These are phyloP conservation scores for Raffaelea ambrosiae DNA, from an alignment of 2,329 filamentous ascomycete species.

Conservation along the genomic window DNA sequence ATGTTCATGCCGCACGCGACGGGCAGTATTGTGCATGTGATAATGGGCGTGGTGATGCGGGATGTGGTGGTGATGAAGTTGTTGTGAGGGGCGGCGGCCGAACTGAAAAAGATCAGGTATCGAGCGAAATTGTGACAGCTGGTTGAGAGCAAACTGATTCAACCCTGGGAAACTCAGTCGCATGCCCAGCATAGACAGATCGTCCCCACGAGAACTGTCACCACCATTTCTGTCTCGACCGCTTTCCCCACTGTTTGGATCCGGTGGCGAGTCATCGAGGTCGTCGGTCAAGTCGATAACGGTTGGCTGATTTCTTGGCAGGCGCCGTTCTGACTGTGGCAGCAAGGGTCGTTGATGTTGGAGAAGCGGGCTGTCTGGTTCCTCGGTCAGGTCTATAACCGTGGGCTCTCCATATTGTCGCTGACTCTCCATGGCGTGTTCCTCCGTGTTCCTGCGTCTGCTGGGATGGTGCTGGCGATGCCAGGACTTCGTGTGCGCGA, in stretches of 20 bases:
- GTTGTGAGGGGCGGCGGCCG: not conserved
- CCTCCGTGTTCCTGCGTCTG: not conserved
- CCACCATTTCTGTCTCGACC: not conserved
- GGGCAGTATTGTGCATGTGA: not conserved
- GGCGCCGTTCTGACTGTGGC: too few species aligned
- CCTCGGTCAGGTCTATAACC: conserved; percentile 42
- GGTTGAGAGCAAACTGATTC: conserved; percentile 2
- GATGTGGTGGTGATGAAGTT: not conserved
- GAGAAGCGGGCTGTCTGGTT: conserved; percentile 36
- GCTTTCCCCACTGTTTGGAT: too few species aligned
- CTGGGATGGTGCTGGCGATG: too few species aligned
- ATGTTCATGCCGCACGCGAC: too few species aligned
- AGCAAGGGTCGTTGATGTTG: conserved; percentile 20
- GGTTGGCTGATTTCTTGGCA: conserved; percentile 17
- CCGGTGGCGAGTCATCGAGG: too few species aligned
- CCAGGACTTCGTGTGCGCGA: too few species aligned
- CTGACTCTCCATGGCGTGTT: not conserved
- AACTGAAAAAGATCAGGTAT: not conserved
- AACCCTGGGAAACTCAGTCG: not conserved
- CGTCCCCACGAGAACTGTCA: not conserved
- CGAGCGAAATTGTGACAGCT: not conserved
- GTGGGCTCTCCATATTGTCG: conserved; percentile 9
- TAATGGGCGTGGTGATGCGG: not conserved
- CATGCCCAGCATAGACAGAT: not conserved
- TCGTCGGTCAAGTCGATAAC: conserved; percentile 48